Evolutionary conservation across 257 asterid species (phyloP).

Genomic region (Jaltomata sinuosa): DNA sequence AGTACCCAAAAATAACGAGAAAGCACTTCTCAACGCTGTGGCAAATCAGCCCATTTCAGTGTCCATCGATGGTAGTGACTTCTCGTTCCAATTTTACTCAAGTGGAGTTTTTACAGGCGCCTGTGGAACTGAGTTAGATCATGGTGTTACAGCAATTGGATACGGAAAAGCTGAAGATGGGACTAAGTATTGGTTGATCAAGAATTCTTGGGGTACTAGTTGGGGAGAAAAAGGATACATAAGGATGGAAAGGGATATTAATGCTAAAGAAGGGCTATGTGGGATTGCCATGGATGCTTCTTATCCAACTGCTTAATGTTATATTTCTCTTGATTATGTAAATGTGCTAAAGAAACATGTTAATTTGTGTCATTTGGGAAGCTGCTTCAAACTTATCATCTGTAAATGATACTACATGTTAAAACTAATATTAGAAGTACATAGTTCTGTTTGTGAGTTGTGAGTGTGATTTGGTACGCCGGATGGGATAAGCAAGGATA

Average conservation of each 20-base stretch:
- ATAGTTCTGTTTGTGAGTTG: too few species aligned
- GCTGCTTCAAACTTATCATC: not conserved
- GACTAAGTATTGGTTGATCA: too few species aligned
- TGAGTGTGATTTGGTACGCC: too few species aligned
- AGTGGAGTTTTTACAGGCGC: constrained; percentile 8
- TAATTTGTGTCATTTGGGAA: not conserved
- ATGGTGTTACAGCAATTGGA: not conserved
- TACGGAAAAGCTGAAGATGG: too few species aligned
- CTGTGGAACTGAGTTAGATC: constrained; percentile 12
- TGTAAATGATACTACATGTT: not conserved
- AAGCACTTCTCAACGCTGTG: not conserved
- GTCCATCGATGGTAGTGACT: constrained; percentile 11
- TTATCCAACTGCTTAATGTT: not conserved
- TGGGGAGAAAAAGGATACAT: too few species aligned
- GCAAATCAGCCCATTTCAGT: not conserved
- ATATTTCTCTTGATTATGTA: not conserved
- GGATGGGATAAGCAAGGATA: too few species aligned
- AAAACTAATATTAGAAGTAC: not conserved
- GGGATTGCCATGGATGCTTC: too few species aligned
- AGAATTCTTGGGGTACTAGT: too few species aligned
- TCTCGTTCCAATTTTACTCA: constrained; percentile 3
- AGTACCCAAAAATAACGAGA: constrained; percentile 5
- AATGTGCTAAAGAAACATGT: not conserved
- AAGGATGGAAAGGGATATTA: too few species aligned
- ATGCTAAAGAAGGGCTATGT: too few species aligned